These are phyloP conservation scores for Barbarea vulgaris DNA, from an alignment of 345 rosid species.

Conservation along the genomic window DNA sequence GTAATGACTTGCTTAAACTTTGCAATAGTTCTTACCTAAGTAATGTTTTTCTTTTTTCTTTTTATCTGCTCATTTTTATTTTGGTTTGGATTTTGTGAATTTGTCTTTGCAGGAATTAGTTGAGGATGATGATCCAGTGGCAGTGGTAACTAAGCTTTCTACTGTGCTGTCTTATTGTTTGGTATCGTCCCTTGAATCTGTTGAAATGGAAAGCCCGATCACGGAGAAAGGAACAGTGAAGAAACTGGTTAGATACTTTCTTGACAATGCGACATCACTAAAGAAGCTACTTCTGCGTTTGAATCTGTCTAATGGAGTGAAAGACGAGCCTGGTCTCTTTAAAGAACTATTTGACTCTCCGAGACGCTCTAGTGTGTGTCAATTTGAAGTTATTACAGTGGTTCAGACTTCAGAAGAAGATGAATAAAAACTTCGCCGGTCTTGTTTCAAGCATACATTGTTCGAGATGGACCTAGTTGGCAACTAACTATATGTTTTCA, in stretches of 20 bases:
- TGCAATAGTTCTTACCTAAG: neutral
- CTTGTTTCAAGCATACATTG: neutral
- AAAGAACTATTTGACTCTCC: neutral
- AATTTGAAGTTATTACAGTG: neutral
- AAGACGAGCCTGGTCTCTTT: neutral
- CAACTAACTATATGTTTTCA: neutral
- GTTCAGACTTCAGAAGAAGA: neutral
- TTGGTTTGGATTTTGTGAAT: neutral
- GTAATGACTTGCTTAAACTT: constrained; percentile 3
- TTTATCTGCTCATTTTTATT: neutral
- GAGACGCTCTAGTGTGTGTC: neutral
- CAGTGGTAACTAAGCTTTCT: neutral
- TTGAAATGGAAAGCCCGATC: constrained; percentile 11
- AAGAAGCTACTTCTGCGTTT: constrained; percentile 15
- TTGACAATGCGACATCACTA: neutral
- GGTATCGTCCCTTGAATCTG: constrained; percentile 14
- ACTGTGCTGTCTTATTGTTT: neutral
- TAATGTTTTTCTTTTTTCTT: neutral
- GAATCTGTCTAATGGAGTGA: neutral
- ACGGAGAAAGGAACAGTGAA: neutral
- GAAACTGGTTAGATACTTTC: constrained; percentile 10
- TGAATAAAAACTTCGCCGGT: neutral
- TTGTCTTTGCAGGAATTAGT: neutral
- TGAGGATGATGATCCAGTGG: neutral
- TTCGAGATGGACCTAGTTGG: neutral